Conservation (phyloP, 108 stramenopile genomes). For the Mediolabrus comicus region DNA sequence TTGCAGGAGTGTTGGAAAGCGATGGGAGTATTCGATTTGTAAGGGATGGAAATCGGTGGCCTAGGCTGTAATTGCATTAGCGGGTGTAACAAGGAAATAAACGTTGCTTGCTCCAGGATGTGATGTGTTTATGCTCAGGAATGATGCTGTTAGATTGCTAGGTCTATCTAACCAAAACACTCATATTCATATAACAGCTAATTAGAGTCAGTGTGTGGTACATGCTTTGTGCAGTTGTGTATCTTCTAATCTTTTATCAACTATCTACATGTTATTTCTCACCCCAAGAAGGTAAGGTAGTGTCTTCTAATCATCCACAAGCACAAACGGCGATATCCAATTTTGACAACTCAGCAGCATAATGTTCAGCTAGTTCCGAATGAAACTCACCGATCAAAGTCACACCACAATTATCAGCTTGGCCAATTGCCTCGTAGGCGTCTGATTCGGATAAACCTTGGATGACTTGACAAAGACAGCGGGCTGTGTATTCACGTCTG, state of each 20-base stretch:
- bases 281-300: no score
- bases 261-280: no score
- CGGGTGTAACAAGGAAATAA: no score
- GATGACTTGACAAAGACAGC: background rate
- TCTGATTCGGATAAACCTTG: background rate
- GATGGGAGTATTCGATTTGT: constrained; percentile 47
- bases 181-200: no score
- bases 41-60: constrained; percentile 61
- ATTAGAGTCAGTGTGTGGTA: no score
- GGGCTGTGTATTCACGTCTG: background rate
- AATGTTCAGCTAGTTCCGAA: background rate
- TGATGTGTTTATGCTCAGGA: no score
- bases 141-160: no score
- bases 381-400: background rate
- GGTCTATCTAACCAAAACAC: no score
- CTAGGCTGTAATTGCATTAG: constrained; percentile 21
- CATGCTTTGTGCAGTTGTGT: no score
- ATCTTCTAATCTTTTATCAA: no score
- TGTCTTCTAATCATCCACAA: background rate
- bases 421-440: background rate
- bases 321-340: background rate
- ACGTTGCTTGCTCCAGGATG: no score
- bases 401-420: background rate
- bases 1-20: constrained; percentile 53
- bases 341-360: background rate